Evolutionary conservation across 768 basidiomycete genomes (phyloP).

Genomic region (Leucosporidium yakuticum): DNA sequence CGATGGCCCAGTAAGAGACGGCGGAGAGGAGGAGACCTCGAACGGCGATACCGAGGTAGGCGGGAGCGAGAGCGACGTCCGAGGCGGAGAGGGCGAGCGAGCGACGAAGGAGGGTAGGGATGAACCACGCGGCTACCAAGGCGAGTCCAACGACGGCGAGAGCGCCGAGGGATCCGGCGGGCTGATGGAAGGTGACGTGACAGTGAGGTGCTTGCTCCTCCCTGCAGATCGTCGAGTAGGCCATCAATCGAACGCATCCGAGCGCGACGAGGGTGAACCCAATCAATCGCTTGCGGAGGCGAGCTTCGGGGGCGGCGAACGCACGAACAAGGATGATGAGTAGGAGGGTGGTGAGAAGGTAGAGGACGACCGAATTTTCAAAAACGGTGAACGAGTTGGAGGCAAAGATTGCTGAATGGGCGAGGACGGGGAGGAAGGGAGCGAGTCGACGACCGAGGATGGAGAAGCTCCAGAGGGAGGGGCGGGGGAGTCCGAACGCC

Average conservation of each 20-base stretch:
- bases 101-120: constrained; percentile 56
- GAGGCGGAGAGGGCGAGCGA: constrained; percentile 64
- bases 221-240: constrained; percentile 77
- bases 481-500: not conserved
- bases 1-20: constrained; percentile 68
- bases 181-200: constrained; percentile 74
- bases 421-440: constrained; percentile 49
- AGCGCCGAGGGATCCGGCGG: constrained; percentile 49
- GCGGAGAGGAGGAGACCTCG: constrained; percentile 57
- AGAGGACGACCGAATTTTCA: constrained; percentile 80
- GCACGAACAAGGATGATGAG: constrained; percentile 60
- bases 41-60: constrained; percentile 59
- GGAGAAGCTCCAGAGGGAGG: not conserved
- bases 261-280: constrained; percentile 64
- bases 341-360: constrained; percentile 57
- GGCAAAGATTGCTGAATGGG: constrained; percentile 70
- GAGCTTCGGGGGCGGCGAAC: constrained; percentile 59
- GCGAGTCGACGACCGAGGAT: not conserved
- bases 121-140: constrained; percentile 52
- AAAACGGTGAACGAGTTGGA: constrained; percentile 98
- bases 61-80: constrained; percentile 62
- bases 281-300: constrained; percentile 68
- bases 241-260: constrained; percentile 65
- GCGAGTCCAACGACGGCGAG: constrained; percentile 55
- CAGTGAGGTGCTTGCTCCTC: constrained; percentile 93